Conservation (phyloP, 306 rosid species). For the Sicyos baderoa region DNA sequence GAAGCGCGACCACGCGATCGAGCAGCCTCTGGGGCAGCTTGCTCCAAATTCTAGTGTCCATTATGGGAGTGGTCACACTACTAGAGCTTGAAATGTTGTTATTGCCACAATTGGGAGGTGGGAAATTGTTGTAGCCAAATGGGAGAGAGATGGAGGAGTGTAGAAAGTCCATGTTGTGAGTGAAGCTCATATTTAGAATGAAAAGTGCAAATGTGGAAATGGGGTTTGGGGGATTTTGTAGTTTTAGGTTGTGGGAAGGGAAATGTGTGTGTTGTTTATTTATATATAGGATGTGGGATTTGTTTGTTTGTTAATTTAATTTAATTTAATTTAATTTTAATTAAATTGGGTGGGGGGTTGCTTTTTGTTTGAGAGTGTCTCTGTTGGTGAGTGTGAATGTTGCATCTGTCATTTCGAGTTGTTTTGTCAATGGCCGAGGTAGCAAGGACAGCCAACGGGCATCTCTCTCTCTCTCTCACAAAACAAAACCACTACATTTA, state of each 20-base stretch:
- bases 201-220: background rate
- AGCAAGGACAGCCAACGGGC: slow-evolving; percentile 24
- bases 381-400: slow-evolving; percentile 45
- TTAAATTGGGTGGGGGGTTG: background rate
- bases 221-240: background rate
- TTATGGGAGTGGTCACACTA: slow-evolving; percentile 25
- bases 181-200: background rate
- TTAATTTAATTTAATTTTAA: no score
- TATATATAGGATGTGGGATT: background rate
- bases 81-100: no score
- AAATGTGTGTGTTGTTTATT: background rate
- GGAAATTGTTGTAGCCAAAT: no score
- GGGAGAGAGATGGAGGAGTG: background rate
- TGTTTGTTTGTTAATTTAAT: background rate
- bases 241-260: no score
- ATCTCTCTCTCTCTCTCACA: slow-evolving; percentile 13
- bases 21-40: slow-evolving; percentile 66
- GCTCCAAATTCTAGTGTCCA: slow-evolving; percentile 88
- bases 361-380: slow-evolving; percentile 18
- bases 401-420: slow-evolving; percentile 76
- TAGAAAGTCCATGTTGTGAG: background rate
- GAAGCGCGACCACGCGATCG: slow-evolving; percentile 68
- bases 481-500: background rate
- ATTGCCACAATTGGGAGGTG: background rate
- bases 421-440: slow-evolving; percentile 95